Conservation (phyloP, 106 monocot species). For the Narthecium ossifragum region DNA sequence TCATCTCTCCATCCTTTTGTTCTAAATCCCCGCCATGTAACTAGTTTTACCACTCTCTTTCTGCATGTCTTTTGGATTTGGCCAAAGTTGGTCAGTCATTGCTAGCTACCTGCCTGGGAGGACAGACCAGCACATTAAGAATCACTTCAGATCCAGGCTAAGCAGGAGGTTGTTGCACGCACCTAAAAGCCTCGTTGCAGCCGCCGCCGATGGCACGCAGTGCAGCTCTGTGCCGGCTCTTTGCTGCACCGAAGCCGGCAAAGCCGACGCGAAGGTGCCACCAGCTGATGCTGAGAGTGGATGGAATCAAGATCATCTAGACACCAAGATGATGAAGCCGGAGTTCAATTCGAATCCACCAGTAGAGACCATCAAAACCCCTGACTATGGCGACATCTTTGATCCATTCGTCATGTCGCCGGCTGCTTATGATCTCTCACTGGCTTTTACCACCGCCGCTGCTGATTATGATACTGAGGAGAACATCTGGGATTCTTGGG, state of each 20-base stretch:
- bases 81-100: slow-evolving; percentile 2
- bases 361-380: too few species aligned
- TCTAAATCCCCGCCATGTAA: too few species aligned
- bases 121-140: slow-evolving; percentile 3
- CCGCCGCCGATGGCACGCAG: too few species aligned
- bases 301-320: too few species aligned
- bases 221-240: too few species aligned
- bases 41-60: too few species aligned
- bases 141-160: background rate
- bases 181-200: too few species aligned
- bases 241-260: too few species aligned
- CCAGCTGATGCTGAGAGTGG: too few species aligned
- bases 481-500: background rate
- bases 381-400: background rate
- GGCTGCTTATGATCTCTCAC: background rate
- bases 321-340: too few species aligned
- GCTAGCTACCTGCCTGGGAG: background rate
- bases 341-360: background rate
- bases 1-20: too few species aligned
- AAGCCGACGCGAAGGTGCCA: too few species aligned
- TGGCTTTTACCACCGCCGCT: background rate
- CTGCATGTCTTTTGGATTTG: background rate
- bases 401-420: background rate
- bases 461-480: background rate
- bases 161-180: background rate